These are phyloP conservation scores for Colletotrichum melonis DNA, from an alignment of 2,329 filamentous ascomycete genomes.

Conservation along the genomic window DNA sequence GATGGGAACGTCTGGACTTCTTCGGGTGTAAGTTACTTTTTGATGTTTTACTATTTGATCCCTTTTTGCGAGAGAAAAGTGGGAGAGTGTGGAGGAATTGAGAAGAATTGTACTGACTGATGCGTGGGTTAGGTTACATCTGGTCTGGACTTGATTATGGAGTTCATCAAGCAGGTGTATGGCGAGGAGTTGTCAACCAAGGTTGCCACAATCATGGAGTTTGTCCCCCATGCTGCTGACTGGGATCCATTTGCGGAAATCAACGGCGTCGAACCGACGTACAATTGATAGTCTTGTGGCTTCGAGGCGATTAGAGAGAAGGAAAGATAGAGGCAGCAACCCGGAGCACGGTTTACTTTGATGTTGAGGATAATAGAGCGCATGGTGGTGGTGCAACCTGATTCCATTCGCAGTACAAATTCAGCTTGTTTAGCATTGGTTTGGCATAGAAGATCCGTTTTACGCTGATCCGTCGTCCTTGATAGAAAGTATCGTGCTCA, in stretches of 20 bases:
- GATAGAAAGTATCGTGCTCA: too few relatives aligned
- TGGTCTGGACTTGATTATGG: slow-evolving; percentile 50
- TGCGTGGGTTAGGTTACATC: slow-evolving; percentile 44
- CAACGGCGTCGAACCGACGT: slow-evolving; percentile 40
- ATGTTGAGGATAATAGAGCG: background rate
- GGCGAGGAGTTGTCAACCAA: slow-evolving; percentile 57
- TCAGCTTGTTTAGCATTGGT: too few relatives aligned
- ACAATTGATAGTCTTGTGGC: background rate
- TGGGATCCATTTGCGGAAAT: slow-evolving; percentile 45
- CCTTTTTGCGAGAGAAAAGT: background rate
- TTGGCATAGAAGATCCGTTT: too few relatives aligned
- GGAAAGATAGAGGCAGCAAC: background rate
- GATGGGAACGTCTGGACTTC: slow-evolving; percentile 77
- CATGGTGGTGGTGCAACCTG: background rate
- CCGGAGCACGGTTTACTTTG: background rate
- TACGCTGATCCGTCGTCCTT: too few relatives aligned
- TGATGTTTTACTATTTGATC: background rate
- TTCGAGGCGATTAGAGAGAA: background rate
- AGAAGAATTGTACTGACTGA: background rate
- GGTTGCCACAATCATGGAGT: slow-evolving; percentile 64
- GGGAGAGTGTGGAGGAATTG: background rate
- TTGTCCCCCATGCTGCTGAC: slow-evolving; percentile 48
- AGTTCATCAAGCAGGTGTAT: slow-evolving; percentile 56
- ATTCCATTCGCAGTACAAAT: background rate
- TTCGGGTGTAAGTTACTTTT: slow-evolving; percentile 58